Base-by-base conservation (phyloP, 352 stramenopile species). In the Phytophthora pini region DNA sequence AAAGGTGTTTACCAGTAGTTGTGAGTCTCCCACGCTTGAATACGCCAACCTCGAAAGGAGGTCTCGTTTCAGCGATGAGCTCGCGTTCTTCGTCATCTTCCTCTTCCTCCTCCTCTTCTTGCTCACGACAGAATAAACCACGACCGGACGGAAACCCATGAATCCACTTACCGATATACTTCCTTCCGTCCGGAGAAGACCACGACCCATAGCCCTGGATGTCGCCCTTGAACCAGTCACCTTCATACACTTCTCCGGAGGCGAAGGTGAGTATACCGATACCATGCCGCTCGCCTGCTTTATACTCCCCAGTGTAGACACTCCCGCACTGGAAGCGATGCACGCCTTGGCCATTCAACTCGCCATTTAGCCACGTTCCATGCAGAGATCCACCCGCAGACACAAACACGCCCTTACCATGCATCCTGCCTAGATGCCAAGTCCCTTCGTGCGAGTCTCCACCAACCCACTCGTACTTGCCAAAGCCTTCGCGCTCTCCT, bases 161-260 rank as follows among this genome's bases (percentile, higher is more conserved):
- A 20, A 61, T 26, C 87, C 87, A 95, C 24, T 64, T 65, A 39
- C 87, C 84, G 41, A 90, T 74, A 43, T 78, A 93, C 11, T 65
- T 73, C 27, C 62, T 66, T 10, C 80, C 78, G 34, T 80, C 69
- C 15, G 66, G 63, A 5, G 73, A 74, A 26, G 71, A 77, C 80
- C 82, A 93, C 36, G 75, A 78, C n/a, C 87, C 87, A 57, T 85
- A 90, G 20, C 87, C 87, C 13, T 84, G 60, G 39, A 89, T 72
- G 29, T 73, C 61, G 48, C 80, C 78, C 3, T 61, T 58, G 9
- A 57, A 13, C 87, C 84, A 95, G 45, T 79, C 75, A 29, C 84
- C 87, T 70, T 95, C 87, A 44, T 86, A 95, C 2, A 79, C 49
- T 55, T 90, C 87, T 11, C 83, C 84, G 2, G 75, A 80, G 1